These are phyloP conservation scores for Bruguiera sexangula DNA, from an alignment of 345 rosid species.

Conservation along the genomic window DNA sequence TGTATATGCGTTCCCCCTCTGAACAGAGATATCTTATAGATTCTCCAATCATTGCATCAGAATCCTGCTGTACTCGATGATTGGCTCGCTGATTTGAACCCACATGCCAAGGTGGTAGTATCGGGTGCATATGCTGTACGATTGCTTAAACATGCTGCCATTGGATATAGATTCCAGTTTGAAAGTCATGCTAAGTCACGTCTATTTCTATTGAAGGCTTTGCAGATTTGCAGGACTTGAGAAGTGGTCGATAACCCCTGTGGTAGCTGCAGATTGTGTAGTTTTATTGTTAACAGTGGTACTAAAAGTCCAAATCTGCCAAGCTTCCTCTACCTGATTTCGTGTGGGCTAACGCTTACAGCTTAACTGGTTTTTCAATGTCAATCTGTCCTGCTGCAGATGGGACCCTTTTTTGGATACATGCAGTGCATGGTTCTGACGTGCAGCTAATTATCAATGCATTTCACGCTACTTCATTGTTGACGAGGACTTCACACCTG, in stretches of 20 bases:
- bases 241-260: background rate
- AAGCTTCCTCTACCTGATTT: background rate
- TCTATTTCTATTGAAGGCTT: background rate
- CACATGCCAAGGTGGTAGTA: constrained; percentile 57
- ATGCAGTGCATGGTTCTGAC: background rate
- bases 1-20: background rate
- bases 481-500: constrained; percentile 70
- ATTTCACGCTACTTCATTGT: constrained; percentile 68
- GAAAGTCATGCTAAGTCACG: constrained; percentile 70
- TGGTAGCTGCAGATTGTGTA: background rate
- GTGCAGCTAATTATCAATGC: background rate
- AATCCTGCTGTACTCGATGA: constrained; percentile 77
- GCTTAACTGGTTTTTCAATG: background rate
- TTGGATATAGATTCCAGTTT: constrained; percentile 76
- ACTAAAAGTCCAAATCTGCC: background rate
- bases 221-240: background rate
- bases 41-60: constrained; percentile 37
- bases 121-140: constrained; percentile 60
- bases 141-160: constrained; percentile 49
- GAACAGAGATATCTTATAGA: background rate
- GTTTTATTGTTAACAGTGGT: background rate
- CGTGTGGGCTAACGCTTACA: background rate
- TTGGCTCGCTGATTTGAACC: constrained; percentile 81
- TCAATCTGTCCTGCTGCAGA: too few relatives aligned
- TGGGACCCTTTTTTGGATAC: background rate